phyloP scores from a whole-genome alignment of 192 early-diverging fungal species.

The Jimgerdemannia flammicorona region DNA sequence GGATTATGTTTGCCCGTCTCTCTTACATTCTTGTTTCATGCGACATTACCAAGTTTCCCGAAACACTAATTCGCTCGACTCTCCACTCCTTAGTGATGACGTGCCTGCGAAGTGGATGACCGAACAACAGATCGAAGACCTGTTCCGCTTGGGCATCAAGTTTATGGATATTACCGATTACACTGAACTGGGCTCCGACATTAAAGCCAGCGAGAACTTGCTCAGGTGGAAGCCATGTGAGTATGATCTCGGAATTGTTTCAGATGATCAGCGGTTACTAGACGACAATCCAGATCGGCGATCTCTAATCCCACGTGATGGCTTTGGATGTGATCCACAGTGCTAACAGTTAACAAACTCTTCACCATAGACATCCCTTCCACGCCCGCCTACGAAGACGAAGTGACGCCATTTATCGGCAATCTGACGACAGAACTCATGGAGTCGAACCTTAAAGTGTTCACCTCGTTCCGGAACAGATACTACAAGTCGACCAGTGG shows the following conservation, averaged over 20 bases:
- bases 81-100: constrained; percentile 32
- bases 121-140: constrained; percentile 55
- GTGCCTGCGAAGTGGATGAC: constrained; percentile 54
- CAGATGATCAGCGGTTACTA: not conserved
- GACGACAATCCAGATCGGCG: not conserved
- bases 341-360: too few species aligned
- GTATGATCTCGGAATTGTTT: too few species aligned
- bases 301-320: not conserved
- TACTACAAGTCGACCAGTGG: constrained; percentile 82
- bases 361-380: constrained; percentile 43
- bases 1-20: not conserved
- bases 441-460: constrained; percentile 62
- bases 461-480: constrained; percentile 84
- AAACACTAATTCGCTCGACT: not conserved
- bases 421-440: constrained; percentile 64
- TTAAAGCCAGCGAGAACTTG: constrained; percentile 7
- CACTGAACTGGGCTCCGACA: constrained; percentile 37
- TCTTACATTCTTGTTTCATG: not conserved
- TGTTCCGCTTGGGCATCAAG: constrained; percentile 60
- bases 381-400: constrained; percentile 46
- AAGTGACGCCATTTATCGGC: constrained; percentile 57
- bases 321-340: too few species aligned
- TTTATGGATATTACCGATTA: constrained; percentile 92
- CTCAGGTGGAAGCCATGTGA: constrained; percentile 20
- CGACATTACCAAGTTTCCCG: not conserved